These are phyloP conservation scores for Capronia americana DNA, from an alignment of 2,329 filamentous ascomycete species.

Conservation along the genomic window DNA sequence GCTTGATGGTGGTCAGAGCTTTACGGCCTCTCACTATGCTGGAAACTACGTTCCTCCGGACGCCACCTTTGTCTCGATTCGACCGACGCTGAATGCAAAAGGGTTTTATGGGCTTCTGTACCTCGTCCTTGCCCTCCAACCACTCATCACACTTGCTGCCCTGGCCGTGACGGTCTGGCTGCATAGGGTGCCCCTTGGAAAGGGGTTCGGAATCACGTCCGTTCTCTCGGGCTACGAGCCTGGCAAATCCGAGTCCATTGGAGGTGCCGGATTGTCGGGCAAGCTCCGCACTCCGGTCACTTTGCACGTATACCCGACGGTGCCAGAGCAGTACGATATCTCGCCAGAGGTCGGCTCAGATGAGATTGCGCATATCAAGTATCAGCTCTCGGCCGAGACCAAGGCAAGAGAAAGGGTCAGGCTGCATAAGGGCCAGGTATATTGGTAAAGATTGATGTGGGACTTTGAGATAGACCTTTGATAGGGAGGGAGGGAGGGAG, in stretches of 20 bases:
- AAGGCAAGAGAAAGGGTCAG: too few relatives aligned
- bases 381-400: too few relatives aligned
- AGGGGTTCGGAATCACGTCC: slow-evolving; percentile 8
- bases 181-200: not conserved
- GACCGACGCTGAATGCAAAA: slow-evolving; percentile 2
- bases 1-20: slow-evolving; percentile 2
- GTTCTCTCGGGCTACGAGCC: slow-evolving; percentile 6
- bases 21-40: not conserved
- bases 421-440: too few relatives aligned
- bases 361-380: too few relatives aligned
- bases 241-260: not conserved
- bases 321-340: too few relatives aligned
- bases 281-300: not conserved
- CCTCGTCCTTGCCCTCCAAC: slow-evolving; percentile 9
- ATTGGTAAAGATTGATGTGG: too few relatives aligned
- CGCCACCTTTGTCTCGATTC: not conserved
- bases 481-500: too few relatives aligned
- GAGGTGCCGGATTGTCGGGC: not conserved
- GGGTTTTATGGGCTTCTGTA: slow-evolving; percentile 4
- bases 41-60: not conserved
- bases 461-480: too few relatives aligned
- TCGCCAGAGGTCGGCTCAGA: too few relatives aligned
- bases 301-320: too few relatives aligned
- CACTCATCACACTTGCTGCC: slow-evolving; percentile 5
- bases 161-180: not conserved